phyloP scores from a whole-genome alignment of 331 rosid genomes.

The Prunus yedoensis region DNA sequence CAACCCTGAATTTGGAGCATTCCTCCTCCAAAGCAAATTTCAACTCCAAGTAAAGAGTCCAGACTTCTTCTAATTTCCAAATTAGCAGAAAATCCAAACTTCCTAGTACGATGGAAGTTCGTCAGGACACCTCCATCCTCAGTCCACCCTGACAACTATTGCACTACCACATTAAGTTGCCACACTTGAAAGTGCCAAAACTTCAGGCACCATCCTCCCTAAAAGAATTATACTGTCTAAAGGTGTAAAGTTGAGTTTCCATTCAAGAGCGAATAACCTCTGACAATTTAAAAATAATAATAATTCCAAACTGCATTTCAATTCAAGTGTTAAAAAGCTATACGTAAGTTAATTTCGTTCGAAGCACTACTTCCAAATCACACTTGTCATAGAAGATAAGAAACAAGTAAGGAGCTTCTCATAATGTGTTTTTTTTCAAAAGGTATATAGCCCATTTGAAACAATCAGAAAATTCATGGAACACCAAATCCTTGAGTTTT shows the following conservation, averaged over 20 bases:
- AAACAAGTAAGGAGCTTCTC: background rate
- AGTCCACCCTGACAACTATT: background rate
- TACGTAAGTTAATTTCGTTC: background rate
- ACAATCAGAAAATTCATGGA: background rate
- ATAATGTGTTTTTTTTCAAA: background rate
- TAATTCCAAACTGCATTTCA: no score
- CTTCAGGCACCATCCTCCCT: background rate
- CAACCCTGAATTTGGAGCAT: background rate
- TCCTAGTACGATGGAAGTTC: background rate
- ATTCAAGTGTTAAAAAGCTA: no score
- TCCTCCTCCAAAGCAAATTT: background rate
- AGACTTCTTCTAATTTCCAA: background rate
- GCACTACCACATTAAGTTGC: background rate
- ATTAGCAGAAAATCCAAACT: background rate
- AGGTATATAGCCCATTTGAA: background rate
- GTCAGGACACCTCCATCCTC: background rate
- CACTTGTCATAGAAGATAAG: background rate
- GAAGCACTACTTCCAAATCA: background rate
- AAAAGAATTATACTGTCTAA: background rate
- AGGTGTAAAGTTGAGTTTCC: background rate
- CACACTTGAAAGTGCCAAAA: background rate
- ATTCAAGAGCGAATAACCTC: background rate
- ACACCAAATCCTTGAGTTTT: background rate
- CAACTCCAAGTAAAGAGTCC: background rate
- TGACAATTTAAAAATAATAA: no score